A percentile compares a stretch with the other conserved stretches of the same genome.
Evolutionary conservation across 345 rosid genomes (phyloP).

Genomic region (Reutealis trisperma): DNA sequence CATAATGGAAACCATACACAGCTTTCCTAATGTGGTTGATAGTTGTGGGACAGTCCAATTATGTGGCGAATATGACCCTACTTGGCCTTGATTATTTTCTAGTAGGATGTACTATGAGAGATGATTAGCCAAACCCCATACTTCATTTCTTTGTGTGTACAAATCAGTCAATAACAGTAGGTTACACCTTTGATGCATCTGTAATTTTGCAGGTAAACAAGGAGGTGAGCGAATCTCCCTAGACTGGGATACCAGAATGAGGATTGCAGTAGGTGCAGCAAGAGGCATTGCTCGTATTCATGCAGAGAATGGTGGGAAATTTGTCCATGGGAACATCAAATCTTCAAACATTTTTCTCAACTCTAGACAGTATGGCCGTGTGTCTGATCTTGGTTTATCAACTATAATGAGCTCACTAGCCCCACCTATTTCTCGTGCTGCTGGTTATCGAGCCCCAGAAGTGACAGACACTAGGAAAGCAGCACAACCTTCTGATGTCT

Average conservation of each 20-base stretch:
- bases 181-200: constrained; percentile 10
- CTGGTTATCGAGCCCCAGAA: constrained; percentile 95
- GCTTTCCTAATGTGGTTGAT: neutral
- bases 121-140: neutral
- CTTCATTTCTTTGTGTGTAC: neutral
- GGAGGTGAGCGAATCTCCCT: constrained; percentile 68
- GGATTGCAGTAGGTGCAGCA: constrained; percentile 83
- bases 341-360: constrained; percentile 90
- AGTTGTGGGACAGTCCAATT: neutral
- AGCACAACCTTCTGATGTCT: constrained; percentile 81
- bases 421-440: constrained; percentile 79
- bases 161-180: neutral
- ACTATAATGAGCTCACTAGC: constrained; percentile 75
- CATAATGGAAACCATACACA: neutral
- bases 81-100: neutral
- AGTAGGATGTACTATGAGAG: neutral
- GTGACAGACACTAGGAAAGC: constrained; percentile 92
- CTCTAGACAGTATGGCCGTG: constrained; percentile 57
- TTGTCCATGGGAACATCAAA: constrained; percentile 91
- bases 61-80: neutral
- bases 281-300: constrained; percentile 80
- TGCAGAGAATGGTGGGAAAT: constrained; percentile 60
- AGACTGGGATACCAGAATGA: constrained; percentile 84
- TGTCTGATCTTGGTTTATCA: constrained; percentile 83
- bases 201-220: constrained; percentile 48